phyloP scores from a whole-genome alignment of 2,329 filamentous ascomycete genomes.

The Hypoxylon sp. region DNA sequence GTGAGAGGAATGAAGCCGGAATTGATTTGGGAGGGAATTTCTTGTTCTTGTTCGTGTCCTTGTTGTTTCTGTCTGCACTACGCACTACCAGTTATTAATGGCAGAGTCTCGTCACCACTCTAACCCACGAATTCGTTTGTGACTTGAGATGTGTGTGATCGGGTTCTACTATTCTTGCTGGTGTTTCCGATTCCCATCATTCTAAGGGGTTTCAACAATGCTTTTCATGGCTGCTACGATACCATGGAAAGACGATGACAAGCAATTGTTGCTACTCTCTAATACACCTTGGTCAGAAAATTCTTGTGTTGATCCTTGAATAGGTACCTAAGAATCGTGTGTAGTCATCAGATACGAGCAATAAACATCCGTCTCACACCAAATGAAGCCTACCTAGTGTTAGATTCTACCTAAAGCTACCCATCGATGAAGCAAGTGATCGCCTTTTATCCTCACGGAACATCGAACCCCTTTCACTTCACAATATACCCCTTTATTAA shows the following conservation, averaged over 20 bases:
- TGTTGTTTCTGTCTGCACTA: slow-evolving; percentile 19
- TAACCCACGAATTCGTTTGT: background rate
- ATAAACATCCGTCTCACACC: background rate
- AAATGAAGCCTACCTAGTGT: background rate
- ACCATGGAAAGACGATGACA: background rate
- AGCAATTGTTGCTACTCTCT: background rate
- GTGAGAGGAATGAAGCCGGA: slow-evolving; percentile 9
- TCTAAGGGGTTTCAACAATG: slow-evolving; percentile 3
- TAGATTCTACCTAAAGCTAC: too few relatives aligned
- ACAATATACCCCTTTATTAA: too few relatives aligned
- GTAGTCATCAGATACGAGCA: background rate
- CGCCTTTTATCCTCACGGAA: too few relatives aligned
- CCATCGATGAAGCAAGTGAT: too few relatives aligned
- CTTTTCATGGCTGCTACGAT: background rate
- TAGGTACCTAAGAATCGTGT: too few relatives aligned
- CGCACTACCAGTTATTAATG: slow-evolving; percentile 12
- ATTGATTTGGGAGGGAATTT: slow-evolving; percentile 18
- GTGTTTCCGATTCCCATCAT: background rate
- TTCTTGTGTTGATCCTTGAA: background rate
- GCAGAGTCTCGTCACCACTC: background rate
- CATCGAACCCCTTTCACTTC: too few relatives aligned
- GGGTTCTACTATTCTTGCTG: background rate
- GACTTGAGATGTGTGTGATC: slow-evolving; percentile 5
- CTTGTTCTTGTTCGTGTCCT: background rate
- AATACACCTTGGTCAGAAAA: background rate